Evolutionary conservation across 495 filamentous ascomycete species (phyloP).

Genomic region (Tuber borchii): DNA sequence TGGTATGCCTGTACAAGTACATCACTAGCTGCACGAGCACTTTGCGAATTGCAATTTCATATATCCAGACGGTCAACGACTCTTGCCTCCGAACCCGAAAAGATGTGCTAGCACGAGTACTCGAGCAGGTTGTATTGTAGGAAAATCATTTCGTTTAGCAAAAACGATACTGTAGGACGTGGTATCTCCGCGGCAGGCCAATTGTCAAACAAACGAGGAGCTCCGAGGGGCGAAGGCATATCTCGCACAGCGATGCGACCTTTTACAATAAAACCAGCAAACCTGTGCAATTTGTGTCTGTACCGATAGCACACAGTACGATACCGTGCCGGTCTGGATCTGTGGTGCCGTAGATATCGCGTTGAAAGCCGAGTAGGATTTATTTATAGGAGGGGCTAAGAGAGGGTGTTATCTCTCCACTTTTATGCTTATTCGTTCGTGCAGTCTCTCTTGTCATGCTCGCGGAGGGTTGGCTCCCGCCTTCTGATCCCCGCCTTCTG

Average conservation of each 20-base stretch:
- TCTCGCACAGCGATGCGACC: not conserved
- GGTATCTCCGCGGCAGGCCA: not conserved
- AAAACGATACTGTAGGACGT: not conserved
- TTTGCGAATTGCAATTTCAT: not conserved
- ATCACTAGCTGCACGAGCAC: not conserved
- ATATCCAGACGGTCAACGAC: not conserved
- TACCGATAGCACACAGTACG: not conserved
- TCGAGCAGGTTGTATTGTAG: not conserved
- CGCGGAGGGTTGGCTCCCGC: not conserved
- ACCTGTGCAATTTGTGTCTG: not conserved
- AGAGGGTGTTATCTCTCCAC: not conserved
- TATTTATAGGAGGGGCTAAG: not conserved
- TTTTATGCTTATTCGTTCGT: conserved; percentile 2
- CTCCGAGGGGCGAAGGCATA: not conserved
- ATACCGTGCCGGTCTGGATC: not conserved
- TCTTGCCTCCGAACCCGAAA: not conserved
- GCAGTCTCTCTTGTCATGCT: not conserved
- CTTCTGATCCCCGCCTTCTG: not conserved
- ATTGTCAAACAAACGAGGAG: not conserved
- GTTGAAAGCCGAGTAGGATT: not conserved
- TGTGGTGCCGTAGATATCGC: not conserved
- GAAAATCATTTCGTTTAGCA: not conserved
- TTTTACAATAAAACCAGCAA: not conserved
- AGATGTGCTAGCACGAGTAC: not conserved
- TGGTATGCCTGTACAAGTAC: not conserved